These are phyloP conservation scores for Phallus indusiatus DNA, from an alignment of 768 basidiomycete genomes.

Conservation along the genomic window DNA sequence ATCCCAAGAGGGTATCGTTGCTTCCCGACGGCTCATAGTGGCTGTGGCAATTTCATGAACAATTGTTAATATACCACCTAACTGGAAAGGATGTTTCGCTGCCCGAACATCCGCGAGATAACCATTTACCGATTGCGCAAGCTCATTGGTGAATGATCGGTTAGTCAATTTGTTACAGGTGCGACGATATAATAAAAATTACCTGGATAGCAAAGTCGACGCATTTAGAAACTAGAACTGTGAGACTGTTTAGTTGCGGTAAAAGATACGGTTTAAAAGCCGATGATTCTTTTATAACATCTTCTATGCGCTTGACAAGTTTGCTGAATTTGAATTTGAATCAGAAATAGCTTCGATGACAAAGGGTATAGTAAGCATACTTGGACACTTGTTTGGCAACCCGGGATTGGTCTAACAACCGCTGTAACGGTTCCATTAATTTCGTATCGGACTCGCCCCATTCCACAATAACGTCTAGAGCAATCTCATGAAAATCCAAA, in stretches of 20 bases:
- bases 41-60: slow-evolving; percentile 65
- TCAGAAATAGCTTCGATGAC: neutral
- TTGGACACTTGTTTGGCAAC: slow-evolving; percentile 71
- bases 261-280: slow-evolving; percentile 67
- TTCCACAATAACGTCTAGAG: slow-evolving; percentile 60
- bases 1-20: slow-evolving; percentile 71
- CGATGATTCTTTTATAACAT: slow-evolving; percentile 57
- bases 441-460: slow-evolving; percentile 68
- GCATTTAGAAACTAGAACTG: slow-evolving; percentile 64
- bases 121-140: slow-evolving; percentile 83
- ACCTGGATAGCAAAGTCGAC: slow-evolving; percentile 91
- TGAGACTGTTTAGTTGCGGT: slow-evolving; percentile 63
- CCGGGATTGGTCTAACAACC: slow-evolving; percentile 72
- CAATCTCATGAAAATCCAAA: neutral
- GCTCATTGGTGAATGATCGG: slow-evolving; percentile 31
- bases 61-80: slow-evolving; percentile 58
- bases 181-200: slow-evolving; percentile 16
- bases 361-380: slow-evolving; percentile 30
- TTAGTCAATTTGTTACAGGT: neutral
- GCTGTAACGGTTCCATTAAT: slow-evolving; percentile 75
- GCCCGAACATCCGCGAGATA: slow-evolving; percentile 76
- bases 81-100: slow-evolving; percentile 69
- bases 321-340: slow-evolving; percentile 43
- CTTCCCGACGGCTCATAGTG: slow-evolving; percentile 58
- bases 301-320: slow-evolving; percentile 77